phyloP scores from a whole-genome alignment of 257 asterid species.

The Solanum clarkiae region DNA sequence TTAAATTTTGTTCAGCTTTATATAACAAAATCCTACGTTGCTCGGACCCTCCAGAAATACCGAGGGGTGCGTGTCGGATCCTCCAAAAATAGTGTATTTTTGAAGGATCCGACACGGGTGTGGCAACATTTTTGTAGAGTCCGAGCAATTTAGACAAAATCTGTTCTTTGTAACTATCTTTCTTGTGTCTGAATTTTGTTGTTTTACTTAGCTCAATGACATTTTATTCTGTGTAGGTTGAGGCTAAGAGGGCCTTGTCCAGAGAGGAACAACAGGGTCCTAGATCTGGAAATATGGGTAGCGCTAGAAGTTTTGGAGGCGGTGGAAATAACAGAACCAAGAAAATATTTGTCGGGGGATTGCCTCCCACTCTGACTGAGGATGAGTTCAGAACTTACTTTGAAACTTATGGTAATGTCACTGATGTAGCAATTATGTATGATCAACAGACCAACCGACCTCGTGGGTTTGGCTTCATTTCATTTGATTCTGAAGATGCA shows the following conservation, averaged over 20 bases:
- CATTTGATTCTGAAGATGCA: constrained; percentile 87
- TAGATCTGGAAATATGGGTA: constrained; percentile 43
- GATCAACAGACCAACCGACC: constrained; percentile 95
- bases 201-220: not conserved
- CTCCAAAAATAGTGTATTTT: too few relatives aligned
- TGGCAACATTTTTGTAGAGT: too few relatives aligned
- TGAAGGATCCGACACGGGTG: too few relatives aligned
- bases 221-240: constrained; percentile 33
- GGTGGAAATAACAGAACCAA: constrained; percentile 58
- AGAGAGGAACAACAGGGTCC: constrained; percentile 89
- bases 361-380: constrained; percentile 65
- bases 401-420: constrained; percentile 63
- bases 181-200: not conserved
- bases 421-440: constrained; percentile 79
- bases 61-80: too few relatives aligned
- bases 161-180: not conserved
- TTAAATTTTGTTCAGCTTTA: not conserved
- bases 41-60: too few relatives aligned
- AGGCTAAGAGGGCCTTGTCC: constrained; percentile 83
- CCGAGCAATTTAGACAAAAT: not conserved
- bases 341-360: constrained; percentile 85
- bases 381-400: constrained; percentile 74
- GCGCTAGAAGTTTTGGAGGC: constrained; percentile 46
- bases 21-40: not conserved
- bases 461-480: constrained; percentile 83